phyloP scores from a whole-genome alignment of 176 grass and related monocot species.

The Ampelocalamus luodianensis region DNA sequence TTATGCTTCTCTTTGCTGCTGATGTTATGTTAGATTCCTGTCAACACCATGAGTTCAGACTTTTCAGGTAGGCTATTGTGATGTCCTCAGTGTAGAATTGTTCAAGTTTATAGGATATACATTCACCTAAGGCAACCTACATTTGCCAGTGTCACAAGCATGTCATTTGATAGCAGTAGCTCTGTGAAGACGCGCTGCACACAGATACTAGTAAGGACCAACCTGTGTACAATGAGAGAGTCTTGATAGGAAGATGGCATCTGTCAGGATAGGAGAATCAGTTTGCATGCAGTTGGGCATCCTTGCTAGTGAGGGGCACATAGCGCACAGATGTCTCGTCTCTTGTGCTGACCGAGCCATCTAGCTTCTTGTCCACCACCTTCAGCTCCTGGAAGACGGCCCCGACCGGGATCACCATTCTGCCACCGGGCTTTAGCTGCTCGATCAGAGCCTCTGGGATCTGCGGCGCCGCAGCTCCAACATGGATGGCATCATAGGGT shows the following conservation, averaged over 20 bases:
- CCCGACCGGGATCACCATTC: conserved; percentile 83
- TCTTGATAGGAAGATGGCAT: conserved; percentile 1
- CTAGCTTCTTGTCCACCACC: conserved; percentile 72
- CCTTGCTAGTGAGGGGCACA: conserved; percentile 69
- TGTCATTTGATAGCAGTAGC: neutral
- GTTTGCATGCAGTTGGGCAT: conserved; percentile 51
- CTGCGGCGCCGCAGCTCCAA: conserved; percentile 68
- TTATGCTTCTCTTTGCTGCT: conserved; percentile 18
- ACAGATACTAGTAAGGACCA: neutral
- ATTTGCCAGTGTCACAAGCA: neutral
- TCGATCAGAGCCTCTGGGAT: conserved; percentile 65
- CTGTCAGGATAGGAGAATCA: conserved; percentile 30
- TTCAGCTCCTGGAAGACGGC: conserved; percentile 74
- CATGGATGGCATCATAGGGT: conserved; percentile 83
- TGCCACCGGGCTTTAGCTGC: conserved; percentile 80
- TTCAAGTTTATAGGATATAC: neutral
- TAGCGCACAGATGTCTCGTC: conserved; percentile 71
- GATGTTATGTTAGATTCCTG: conserved; percentile 38
- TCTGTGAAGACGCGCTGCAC: neutral
- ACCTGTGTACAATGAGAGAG: conserved; percentile 27
- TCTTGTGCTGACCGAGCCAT: conserved; percentile 56
- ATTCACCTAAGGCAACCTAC: neutral
- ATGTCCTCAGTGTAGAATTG: neutral
- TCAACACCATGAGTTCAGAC: conserved; percentile 31
- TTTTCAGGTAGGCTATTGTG: conserved; percentile 47